phyloP scores from a whole-genome alignment of 306 rosid genomes.

The Carpinus viminea region DNA sequence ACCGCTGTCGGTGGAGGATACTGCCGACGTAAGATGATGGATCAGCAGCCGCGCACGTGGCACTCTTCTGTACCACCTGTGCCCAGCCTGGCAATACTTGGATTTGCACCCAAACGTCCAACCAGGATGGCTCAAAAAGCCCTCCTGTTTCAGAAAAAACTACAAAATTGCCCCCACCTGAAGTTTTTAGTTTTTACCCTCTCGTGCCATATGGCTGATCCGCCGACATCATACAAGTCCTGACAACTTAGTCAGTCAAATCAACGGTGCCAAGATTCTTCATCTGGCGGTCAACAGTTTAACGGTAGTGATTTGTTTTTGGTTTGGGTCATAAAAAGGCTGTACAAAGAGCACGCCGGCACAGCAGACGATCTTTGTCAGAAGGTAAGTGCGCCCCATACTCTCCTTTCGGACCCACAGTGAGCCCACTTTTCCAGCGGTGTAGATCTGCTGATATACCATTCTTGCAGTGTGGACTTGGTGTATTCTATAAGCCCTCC shows the following conservation, averaged over 20 bases:
- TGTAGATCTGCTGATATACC: conserved; percentile 29
- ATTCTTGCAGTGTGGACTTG: conserved; percentile 32
- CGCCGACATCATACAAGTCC: conserved; percentile 19
- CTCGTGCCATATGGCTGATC: too few relatives aligned
- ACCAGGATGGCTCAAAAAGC: background rate
- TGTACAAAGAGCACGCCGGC: too few relatives aligned
- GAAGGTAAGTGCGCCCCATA: conserved; percentile 2
- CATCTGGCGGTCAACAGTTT: background rate
- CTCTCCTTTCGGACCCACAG: background rate
- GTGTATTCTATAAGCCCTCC: background rate
- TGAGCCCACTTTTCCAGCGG: conserved; percentile 33
- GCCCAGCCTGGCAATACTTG: conserved; percentile 25
- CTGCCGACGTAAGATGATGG: conserved; percentile 15
- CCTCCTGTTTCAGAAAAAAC: conserved; percentile 14
- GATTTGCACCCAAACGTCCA: background rate
- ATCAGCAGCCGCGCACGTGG: conserved; percentile 38
- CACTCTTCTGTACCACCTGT: background rate
- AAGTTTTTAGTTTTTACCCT: background rate
- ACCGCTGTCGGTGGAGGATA: conserved; percentile 49
- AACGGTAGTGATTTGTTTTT: background rate
- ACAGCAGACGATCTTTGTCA: background rate
- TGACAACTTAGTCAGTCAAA: background rate
- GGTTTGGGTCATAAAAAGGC: too few relatives aligned
- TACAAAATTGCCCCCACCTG: conserved; percentile 10
- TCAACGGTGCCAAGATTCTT: background rate